phyloP scores from a whole-genome alignment of 2,329 filamentous ascomycete genomes.

The Ceratocystis alfenasii region DNA sequence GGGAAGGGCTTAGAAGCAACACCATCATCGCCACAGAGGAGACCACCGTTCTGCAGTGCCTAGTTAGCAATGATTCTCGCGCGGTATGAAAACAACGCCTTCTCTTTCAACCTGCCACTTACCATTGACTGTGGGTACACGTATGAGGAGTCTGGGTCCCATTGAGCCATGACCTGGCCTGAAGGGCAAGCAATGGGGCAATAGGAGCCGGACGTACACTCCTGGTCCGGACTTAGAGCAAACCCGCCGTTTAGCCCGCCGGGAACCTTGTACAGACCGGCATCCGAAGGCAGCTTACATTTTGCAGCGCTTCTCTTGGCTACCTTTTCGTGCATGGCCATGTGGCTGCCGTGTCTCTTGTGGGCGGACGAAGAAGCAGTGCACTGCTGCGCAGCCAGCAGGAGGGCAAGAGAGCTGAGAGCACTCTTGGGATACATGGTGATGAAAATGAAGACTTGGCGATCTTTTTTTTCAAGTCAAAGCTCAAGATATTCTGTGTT shows the following conservation, averaged over 20 bases:
- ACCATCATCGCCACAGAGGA: slow-evolving; percentile 58
- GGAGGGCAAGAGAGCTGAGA: slow-evolving; percentile 27
- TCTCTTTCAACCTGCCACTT: slow-evolving; percentile 28
- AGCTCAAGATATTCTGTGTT: neutral
- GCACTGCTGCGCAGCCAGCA: slow-evolving; percentile 20
- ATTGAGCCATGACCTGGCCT: slow-evolving; percentile 66
- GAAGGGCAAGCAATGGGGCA: slow-evolving; percentile 68
- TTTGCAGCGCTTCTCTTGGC: slow-evolving; percentile 24
- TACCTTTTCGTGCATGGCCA: slow-evolving; percentile 21
- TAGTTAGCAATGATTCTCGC: slow-evolving; percentile 6
- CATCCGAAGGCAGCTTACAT: slow-evolving; percentile 55
- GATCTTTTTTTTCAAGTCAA: neutral
- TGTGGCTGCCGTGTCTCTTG: slow-evolving; percentile 15
- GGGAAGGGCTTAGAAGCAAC: slow-evolving; percentile 58
- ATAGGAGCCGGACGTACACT: slow-evolving; percentile 54
- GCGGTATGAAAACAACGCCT: slow-evolving; percentile 11
- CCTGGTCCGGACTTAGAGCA: slow-evolving; percentile 66
- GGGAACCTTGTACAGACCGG: slow-evolving; percentile 55
- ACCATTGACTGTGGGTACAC: slow-evolving; percentile 61
- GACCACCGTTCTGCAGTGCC: slow-evolving; percentile 50
- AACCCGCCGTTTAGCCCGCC: slow-evolving; percentile 56
- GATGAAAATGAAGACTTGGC: slow-evolving; percentile 14
- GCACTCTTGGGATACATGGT: slow-evolving; percentile 26
- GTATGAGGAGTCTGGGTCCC: slow-evolving; percentile 61
- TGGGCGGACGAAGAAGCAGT: slow-evolving; percentile 9